These are phyloP conservation scores for Blepharisma stoltei DNA, from an alignment of 73 alveolate genomes.

Conservation along the genomic window DNA sequence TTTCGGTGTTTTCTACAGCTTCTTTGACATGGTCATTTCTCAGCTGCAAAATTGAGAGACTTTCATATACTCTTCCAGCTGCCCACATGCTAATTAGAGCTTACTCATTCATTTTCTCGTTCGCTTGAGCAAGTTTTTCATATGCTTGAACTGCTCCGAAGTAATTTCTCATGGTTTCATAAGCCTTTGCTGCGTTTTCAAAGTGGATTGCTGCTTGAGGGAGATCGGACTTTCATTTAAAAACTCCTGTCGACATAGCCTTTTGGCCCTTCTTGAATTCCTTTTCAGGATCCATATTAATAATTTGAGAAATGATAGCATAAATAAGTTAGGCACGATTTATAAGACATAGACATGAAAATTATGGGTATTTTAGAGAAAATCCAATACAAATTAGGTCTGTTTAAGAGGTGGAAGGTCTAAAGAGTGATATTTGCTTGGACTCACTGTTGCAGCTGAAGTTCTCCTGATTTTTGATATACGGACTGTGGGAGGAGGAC, in stretches of 20 bases:
- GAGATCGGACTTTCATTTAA: slow-evolving; percentile 5
- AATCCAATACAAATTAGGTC: too few species aligned
- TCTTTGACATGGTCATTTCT: background rate
- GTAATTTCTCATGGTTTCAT: background rate
- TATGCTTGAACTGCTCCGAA: slow-evolving; percentile 19
- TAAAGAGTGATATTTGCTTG: too few species aligned
- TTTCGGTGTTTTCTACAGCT: slow-evolving; percentile 16
- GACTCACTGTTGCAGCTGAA: too few species aligned
- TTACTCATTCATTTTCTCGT: slow-evolving; percentile 24
- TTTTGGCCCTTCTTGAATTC: slow-evolving; percentile 17
- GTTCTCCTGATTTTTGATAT: too few species aligned
- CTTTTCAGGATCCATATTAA: too few species aligned
- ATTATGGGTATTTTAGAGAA: too few species aligned
- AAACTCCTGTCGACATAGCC: slow-evolving; percentile 1
- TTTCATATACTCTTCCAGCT: slow-evolving; percentile 24
- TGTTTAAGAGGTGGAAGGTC: too few species aligned
- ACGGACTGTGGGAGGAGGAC: too few species aligned
- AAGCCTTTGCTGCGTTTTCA: slow-evolving; percentile 24
- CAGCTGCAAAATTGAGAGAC: background rate
- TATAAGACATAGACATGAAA: too few species aligned
- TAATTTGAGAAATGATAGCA: too few species aligned
- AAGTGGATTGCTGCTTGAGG: slow-evolving; percentile 14
- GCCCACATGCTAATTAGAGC: slow-evolving; percentile 12
- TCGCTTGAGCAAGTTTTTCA: slow-evolving; percentile 17
- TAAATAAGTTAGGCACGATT: too few species aligned